Percentiles rank a stretch among this genome's conserved stretches.
Conservation (phyloP, 441 rosid species). For the Mallotus japonicus region DNA sequence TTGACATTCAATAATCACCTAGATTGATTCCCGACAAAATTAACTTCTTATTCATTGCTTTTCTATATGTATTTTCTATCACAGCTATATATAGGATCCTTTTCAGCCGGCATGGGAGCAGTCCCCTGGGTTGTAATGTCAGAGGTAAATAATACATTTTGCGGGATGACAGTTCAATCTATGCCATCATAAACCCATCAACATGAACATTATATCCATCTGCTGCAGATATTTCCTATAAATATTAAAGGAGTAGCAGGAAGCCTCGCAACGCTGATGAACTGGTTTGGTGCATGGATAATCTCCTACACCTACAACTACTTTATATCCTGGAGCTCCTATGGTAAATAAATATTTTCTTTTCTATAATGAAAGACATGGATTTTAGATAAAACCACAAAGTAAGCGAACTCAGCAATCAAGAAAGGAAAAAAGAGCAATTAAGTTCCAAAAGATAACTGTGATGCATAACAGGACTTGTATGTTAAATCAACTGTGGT, state of each 20-base stretch:
- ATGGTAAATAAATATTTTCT: constrained; percentile 38
- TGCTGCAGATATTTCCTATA: constrained; percentile 78
- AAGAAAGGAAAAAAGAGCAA: neutral
- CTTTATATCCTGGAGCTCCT: constrained; percentile 88
- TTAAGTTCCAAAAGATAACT: too few species aligned
- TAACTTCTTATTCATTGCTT: neutral
- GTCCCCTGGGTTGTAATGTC: constrained; percentile 98
- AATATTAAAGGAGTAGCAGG: constrained; percentile 87
- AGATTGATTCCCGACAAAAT: neutral
- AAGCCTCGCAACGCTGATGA: constrained; percentile 78
- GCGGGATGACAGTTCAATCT: constrained; percentile 9
- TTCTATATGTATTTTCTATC: too few species aligned
- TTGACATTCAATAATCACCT: neutral
- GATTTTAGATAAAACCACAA: too few species aligned
- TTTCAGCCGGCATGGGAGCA: constrained; percentile 93
- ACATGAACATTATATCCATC: neutral
- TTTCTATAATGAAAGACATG: neutral
- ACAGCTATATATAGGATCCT: constrained; percentile 60
- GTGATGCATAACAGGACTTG: neutral
- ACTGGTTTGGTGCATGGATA: constrained; percentile 96
- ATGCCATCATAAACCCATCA: constrained; percentile 12
- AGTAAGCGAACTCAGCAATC: neutral
- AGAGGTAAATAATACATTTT: constrained; percentile 50
- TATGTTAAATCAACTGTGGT: constrained; percentile 9
- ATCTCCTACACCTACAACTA: constrained; percentile 87